These are phyloP conservation scores for Backusella sp. DNA, from an alignment of 192 early-diverging fungal genomes.

Conservation along the genomic window DNA sequence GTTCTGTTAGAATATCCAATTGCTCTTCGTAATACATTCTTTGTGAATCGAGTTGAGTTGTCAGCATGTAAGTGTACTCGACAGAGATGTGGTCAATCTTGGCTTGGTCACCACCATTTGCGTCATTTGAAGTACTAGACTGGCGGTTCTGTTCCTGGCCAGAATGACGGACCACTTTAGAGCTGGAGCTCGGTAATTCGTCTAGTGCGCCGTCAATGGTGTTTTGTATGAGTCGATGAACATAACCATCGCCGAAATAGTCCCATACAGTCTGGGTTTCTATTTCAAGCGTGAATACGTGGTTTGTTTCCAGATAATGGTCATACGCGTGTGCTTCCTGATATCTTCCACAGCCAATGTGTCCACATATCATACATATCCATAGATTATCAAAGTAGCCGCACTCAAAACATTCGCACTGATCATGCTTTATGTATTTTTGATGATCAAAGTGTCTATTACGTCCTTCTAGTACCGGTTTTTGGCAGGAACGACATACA, in stretches of 20 bases:
- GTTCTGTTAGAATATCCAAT: conserved; percentile 48
- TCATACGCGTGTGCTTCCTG: conserved; percentile 83
- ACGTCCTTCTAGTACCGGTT: conserved; percentile 28
- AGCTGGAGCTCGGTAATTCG: conserved; percentile 62
- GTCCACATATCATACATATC: conserved; percentile 97
- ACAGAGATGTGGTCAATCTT: conserved; percentile 74
- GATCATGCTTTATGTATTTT: neutral
- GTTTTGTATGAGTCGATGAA: conserved; percentile 94
- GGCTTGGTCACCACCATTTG: conserved; percentile 36
- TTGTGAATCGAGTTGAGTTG: conserved; percentile 86
- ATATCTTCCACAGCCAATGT: conserved; percentile 96
- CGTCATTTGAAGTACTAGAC: neutral
- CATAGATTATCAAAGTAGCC: conserved; percentile 79
- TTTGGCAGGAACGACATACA: conserved; percentile 85
- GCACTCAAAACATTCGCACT: conserved; percentile 67
- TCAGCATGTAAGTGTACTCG: conserved; percentile 83
- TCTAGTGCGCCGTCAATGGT: conserved; percentile 90
- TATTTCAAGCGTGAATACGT: conserved; percentile 90
- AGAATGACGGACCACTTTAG: neutral
- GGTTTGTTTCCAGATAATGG: conserved; percentile 82
- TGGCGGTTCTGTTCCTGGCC: neutral
- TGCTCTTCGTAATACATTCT: conserved; percentile 80
- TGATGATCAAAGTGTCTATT: neutral
- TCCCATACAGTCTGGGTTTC: conserved; percentile 99
- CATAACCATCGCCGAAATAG: conserved; percentile 95